phyloP scores from a whole-genome alignment of 768 basidiomycete genomes.

The Suillus plorans region DNA sequence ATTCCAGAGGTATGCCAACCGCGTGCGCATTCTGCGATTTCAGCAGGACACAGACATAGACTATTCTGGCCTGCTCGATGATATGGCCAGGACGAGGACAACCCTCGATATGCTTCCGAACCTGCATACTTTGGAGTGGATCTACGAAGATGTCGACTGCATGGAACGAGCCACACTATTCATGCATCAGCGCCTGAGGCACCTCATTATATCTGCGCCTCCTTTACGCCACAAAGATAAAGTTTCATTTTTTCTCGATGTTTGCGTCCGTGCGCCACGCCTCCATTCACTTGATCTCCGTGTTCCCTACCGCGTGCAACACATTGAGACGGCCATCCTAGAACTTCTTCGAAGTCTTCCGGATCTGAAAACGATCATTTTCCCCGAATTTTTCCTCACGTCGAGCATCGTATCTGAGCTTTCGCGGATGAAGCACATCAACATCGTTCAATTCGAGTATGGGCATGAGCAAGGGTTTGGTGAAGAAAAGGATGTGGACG shows the following conservation, averaged over 20 bases:
- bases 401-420: slow-evolving; percentile 44
- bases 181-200: slow-evolving; percentile 53
- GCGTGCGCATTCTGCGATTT: slow-evolving; percentile 42
- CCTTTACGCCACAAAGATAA: slow-evolving; percentile 12
- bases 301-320: slow-evolving; percentile 37
- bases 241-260: slow-evolving; percentile 32
- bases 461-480: slow-evolving; percentile 48
- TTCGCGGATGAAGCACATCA: slow-evolving; percentile 43
- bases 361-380: slow-evolving; percentile 45
- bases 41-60: slow-evolving; percentile 12
- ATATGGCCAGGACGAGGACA: slow-evolving; percentile 55
- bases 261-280: slow-evolving; percentile 51
- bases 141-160: slow-evolving; percentile 19
- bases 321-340: slow-evolving; percentile 41
- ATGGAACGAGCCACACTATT: slow-evolving; percentile 48
- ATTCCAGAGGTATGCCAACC: slow-evolving; percentile 53
- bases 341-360: slow-evolving; percentile 40
- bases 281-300: slow-evolving; percentile 49
- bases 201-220: slow-evolving; percentile 33
- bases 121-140: slow-evolving; percentile 52
- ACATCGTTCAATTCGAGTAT: slow-evolving; percentile 54
- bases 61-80: slow-evolving; percentile 38
- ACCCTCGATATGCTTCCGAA: slow-evolving; percentile 55
- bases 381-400: slow-evolving; percentile 55
- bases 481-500: slow-evolving; percentile 39